Percentiles rank a stretch among this genome's conserved stretches.
These are phyloP conservation scores for Boletus bicolor DNA, from an alignment of 768 basidiomycete genomes.

Conservation along the genomic window DNA sequence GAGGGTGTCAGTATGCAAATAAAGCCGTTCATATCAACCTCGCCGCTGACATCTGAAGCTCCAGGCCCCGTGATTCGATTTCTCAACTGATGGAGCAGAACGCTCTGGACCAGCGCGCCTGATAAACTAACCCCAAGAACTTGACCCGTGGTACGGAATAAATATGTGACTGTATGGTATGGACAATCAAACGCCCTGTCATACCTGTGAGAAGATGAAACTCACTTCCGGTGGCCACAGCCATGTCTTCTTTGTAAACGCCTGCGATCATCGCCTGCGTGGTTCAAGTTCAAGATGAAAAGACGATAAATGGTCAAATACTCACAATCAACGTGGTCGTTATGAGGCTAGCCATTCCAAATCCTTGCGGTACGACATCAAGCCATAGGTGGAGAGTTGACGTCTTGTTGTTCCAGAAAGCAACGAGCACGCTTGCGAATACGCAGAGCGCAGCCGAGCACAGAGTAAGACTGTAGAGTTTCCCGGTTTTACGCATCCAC, in stretches of 20 bases:
- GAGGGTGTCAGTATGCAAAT: constrained; percentile 17
- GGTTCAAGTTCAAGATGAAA: constrained; percentile 4
- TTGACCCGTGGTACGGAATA: constrained; percentile 92
- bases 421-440: constrained; percentile 56
- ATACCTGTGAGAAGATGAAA: constrained; percentile 17
- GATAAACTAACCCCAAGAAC: constrained; percentile 91
- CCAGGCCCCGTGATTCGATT: constrained; percentile 73
- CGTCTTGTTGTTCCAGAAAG: constrained; percentile 64
- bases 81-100: constrained; percentile 68
- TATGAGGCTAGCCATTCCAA: constrained; percentile 81
- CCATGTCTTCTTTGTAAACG: constrained; percentile 76
- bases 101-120: constrained; percentile 78
- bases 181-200: constrained; percentile 4
- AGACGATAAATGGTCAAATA: constrained; percentile 16
- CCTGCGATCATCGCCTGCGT: constrained; percentile 81
- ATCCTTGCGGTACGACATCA: constrained; percentile 76
- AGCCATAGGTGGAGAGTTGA: constrained; percentile 66
- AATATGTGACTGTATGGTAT: constrained; percentile 71
- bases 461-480: constrained; percentile 74
- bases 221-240: constrained; percentile 89
- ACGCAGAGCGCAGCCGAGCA: constrained; percentile 59
- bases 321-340: constrained; percentile 83
- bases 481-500: constrained; percentile 85
- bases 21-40: constrained; percentile 25
- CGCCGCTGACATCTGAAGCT: constrained; percentile 60